Percentiles rank a stretch among this genome's conserved stretches.
Conservation (phyloP, 495 filamentous ascomycete genomes). For the Hyaloscypha hepaticicola region DNA sequence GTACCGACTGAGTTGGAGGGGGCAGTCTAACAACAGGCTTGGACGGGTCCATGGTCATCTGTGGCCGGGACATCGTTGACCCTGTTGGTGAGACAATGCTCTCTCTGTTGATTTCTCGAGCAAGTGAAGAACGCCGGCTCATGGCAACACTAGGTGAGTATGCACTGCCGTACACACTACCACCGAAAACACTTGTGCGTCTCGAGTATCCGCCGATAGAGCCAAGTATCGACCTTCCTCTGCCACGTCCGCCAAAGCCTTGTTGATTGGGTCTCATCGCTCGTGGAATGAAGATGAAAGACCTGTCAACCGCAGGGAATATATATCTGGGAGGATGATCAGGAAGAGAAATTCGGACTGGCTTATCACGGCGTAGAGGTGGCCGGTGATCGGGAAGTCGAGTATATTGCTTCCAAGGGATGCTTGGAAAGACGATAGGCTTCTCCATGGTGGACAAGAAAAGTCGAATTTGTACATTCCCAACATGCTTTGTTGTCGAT, state of each 20-base stretch:
- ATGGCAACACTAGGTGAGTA: slow-evolving; percentile 92
- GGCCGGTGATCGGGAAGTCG: slow-evolving; percentile 93
- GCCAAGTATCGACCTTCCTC: slow-evolving; percentile 64
- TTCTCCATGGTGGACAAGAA: slow-evolving; percentile 71
- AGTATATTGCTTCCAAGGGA: slow-evolving; percentile 82
- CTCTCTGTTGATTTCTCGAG: slow-evolving; percentile 71
- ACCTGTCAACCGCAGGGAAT: slow-evolving; percentile 82
- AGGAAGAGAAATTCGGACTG: slow-evolving; percentile 90
- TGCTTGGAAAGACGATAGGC: slow-evolving; percentile 65
- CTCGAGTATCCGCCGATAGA: slow-evolving; percentile 66
- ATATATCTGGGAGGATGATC: slow-evolving; percentile 79
- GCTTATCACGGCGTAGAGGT: slow-evolving; percentile 92
- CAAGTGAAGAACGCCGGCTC: slow-evolving; percentile 88
- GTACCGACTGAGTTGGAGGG: slow-evolving; percentile 43
- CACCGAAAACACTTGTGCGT: slow-evolving; percentile 68
- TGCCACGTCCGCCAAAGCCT: slow-evolving; percentile 65
- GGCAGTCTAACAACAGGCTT: slow-evolving; percentile 88
- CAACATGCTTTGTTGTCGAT: slow-evolving; percentile 59
- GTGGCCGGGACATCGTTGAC: slow-evolving; percentile 68
- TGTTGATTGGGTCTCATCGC: slow-evolving; percentile 91
- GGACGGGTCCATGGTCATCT: slow-evolving; percentile 56
- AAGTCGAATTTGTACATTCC: slow-evolving; percentile 81
- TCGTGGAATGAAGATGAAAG: slow-evolving; percentile 97
- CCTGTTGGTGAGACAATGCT: slow-evolving; percentile 71
- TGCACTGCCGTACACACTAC: slow-evolving; percentile 77